phyloP scores from a whole-genome alignment of 139 green algal genomes.

The Micractinium sp. region DNA sequence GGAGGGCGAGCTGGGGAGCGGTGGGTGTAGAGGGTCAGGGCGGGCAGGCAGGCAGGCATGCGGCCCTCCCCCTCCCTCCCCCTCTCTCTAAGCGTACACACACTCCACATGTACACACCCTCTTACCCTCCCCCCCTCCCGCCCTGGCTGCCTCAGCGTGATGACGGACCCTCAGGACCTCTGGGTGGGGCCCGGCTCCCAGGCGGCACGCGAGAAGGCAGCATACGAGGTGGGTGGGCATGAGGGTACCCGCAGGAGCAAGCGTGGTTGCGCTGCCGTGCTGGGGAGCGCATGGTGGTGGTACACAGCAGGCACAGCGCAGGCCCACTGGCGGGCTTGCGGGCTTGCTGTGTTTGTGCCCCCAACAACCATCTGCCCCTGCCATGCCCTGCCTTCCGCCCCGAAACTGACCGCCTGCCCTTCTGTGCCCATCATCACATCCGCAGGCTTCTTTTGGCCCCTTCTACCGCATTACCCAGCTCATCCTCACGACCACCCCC shows the following conservation, averaged over 20 bases:
- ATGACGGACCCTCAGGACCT: slow-evolving; percentile 70
- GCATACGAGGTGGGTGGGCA: slow-evolving; percentile 66
- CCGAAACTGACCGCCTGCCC: neutral
- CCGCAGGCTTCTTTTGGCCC: slow-evolving; percentile 79
- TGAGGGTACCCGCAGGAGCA: neutral
- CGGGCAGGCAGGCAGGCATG: no score
- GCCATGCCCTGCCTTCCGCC: neutral
- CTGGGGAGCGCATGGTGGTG: no score
- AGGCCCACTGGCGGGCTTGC: no score
- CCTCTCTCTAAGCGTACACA: no score
- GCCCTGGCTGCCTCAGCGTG: slow-evolving; percentile 32
- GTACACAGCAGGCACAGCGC: no score
- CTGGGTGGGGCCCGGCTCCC: slow-evolving; percentile 79
- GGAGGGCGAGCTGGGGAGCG: no score
- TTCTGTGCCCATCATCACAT: neutral
- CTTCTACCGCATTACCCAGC: slow-evolving; percentile 91
- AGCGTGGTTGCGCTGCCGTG: neutral
- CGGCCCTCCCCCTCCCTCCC: no score
- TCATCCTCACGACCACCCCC: slow-evolving; percentile 68
- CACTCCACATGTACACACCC: neutral
- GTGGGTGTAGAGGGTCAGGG: no score
- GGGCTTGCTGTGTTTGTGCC: no score
- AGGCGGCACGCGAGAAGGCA: slow-evolving; percentile 70
- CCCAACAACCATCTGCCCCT: no score
- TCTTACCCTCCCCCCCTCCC: neutral